A percentile compares a stretch with the other conserved stretches of the same genome.
Evolutionary conservation across 306 rosid genomes (phyloP).

Genomic region (Betula pendula): DNA sequence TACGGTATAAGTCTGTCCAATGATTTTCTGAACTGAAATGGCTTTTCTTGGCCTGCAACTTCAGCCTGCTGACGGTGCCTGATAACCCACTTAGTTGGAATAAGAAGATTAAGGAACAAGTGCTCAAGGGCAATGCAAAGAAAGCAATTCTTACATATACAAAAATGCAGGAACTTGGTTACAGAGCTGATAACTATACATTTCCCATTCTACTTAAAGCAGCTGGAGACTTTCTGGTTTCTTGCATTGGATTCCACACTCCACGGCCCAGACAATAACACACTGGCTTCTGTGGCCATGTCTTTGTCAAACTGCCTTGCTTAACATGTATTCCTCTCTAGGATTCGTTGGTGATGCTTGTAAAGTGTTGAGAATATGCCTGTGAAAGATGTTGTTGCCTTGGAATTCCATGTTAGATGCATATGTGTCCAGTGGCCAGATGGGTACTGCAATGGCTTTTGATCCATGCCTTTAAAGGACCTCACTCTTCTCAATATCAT

Average conservation of each 20-base stretch:
- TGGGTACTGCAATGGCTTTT: constrained; percentile 8
- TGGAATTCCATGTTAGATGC: constrained; percentile 38
- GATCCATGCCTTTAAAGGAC: constrained; percentile 15
- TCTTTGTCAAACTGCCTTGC: constrained; percentile 29
- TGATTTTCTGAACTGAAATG: constrained; percentile 18
- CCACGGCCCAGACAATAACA: constrained; percentile 24
- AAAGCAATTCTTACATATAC: constrained; percentile 23
- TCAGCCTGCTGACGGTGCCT: not conserved
- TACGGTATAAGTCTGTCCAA: too few relatives aligned
- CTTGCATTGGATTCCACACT: constrained; percentile 18
- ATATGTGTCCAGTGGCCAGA: constrained; percentile 28
- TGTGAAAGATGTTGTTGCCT: constrained; percentile 30
- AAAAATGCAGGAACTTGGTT: constrained; percentile 30
- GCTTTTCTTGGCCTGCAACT: constrained; percentile 20
- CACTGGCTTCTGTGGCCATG: constrained; percentile 26
- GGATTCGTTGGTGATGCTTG: constrained; percentile 15
- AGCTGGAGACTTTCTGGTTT: constrained; percentile 9
- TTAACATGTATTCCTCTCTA: constrained; percentile 8
- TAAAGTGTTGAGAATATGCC: constrained; percentile 31
- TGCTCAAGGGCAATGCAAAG: constrained; percentile 20
- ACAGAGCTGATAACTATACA: constrained; percentile 29
- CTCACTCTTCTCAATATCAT: constrained; percentile 26
- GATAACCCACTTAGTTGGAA: constrained; percentile 26
- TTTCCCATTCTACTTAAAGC: constrained; percentile 37
- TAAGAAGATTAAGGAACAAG: constrained; percentile 20